Base-by-base conservation (phyloP, 805 yeast genomes). In the Saturnispora gosingensis region DNA sequence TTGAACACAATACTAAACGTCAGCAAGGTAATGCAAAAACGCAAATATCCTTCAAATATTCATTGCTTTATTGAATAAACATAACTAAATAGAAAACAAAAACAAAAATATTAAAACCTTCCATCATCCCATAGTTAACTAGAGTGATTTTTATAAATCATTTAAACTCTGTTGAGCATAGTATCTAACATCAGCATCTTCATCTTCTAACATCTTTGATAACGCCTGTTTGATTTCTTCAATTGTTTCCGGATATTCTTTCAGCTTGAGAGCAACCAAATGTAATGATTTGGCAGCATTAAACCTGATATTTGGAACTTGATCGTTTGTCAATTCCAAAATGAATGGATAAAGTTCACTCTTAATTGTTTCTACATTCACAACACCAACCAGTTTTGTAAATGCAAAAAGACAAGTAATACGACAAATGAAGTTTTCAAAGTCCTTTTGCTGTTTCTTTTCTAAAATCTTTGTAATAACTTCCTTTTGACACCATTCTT, bases 281-380 rank as follows among this genome's bases (percentile, higher is more conserved):
- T 79, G 75, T 62, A 85, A 81, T 15, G 95, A 79, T 68, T 88
- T 89, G 27, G 99, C 97, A 56, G 86, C 89, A 69, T 90, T 93
- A 72, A 93, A 93, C 64, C 97, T 79, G 56, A 93, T 90, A 67
- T 93, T 93, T 60, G 99, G 97, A 52, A 93, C 97, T 7, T 81
- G 77, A 69, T 93, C 99, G 38, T 73, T 74, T 39, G 82, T 74
- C 60, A 91, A 74, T 46, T 78, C 81, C 58, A 81, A 76, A 54
- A 93, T 74, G 62, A 88, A 90, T 24, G 97, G 97, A 60, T 89
- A 72, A 44, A 90, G 78, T 58, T 83, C 82, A 40, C 74, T 73
- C 40, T 78, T 72, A 22, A 86, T 77, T 43, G 82, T 77, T 38
- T 73, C 68, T 32, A 78, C 71, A 54, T 74, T 69, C 27, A 91